A percentile compares a stretch with the other conserved stretches of the same genome.
Conservation (phyloP, 2,329 filamentous ascomycete genomes). For the Dactylella cylindrospora region DNA sequence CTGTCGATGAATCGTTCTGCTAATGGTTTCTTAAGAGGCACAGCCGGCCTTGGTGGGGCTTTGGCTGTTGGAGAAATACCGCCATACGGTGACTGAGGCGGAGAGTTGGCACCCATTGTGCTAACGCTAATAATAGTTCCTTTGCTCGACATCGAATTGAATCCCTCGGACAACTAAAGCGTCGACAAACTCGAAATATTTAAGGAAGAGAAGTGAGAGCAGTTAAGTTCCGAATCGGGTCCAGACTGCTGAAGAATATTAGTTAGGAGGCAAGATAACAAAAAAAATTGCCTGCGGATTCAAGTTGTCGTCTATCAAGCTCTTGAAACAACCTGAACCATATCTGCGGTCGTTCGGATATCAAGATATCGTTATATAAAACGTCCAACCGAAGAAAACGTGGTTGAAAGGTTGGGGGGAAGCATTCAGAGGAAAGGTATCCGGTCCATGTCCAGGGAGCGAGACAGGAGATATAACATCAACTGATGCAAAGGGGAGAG, state of each 20-base stretch:
- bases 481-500: slow-evolving; percentile 20
- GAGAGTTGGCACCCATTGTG: slow-evolving; percentile 40
- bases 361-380: neutral
- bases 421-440: neutral
- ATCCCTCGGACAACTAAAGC: too few relatives aligned
- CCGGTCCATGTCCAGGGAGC: too few relatives aligned
- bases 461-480: slow-evolving; percentile 6
- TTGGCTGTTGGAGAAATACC: slow-evolving; percentile 29
- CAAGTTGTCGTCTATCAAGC: neutral
- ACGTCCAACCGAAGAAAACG: neutral
- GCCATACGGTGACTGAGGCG: slow-evolving; percentile 20
- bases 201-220: neutral
- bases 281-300: too few relatives aligned
- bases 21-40: slow-evolving; percentile 4
- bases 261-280: neutral
- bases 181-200: neutral
- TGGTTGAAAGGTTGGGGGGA: neutral
- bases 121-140: slow-evolving; percentile 42
- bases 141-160: slow-evolving; percentile 16
- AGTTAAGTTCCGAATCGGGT: too few relatives aligned
- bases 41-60: slow-evolving; percentile 7
- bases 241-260: too few relatives aligned
- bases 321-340: neutral
- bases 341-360: slow-evolving; percentile 1
- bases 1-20: slow-evolving; percentile 15